phyloP scores from a whole-genome alignment of 441 rosid species.

The Caryocar brasiliense region DNA sequence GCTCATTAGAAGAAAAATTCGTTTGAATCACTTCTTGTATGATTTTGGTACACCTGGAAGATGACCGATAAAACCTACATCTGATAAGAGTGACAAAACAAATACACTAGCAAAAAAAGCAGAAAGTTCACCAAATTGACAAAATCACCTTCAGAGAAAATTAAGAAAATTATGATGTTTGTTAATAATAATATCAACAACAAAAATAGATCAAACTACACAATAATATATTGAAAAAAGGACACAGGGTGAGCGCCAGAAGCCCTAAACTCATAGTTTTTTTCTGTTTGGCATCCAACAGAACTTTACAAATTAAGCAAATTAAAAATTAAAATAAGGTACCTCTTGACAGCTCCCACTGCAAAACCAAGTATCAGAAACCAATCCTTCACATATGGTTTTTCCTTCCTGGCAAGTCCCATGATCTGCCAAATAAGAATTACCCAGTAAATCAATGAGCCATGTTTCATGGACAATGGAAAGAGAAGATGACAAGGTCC shows the following conservation, averaged over 20 bases:
- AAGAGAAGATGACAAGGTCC: neutral
- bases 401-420: slow-evolving; percentile 39
- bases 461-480: slow-evolving; percentile 11
- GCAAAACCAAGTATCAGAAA: slow-evolving; percentile 56
- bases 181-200: neutral
- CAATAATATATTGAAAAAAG: neutral
- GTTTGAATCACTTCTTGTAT: too few species aligned
- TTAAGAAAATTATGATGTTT: too few species aligned
- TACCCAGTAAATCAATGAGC: slow-evolving; percentile 11
- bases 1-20: too few species aligned
- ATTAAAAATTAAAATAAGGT: slow-evolving; percentile 10
- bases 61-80: too few species aligned
- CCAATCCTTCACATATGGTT: slow-evolving; percentile 23
- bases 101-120: neutral
- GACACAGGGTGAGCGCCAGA: neutral
- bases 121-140: neutral
- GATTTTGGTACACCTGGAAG: too few species aligned
- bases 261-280: slow-evolving; percentile 3
- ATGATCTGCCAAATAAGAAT: slow-evolving; percentile 49
- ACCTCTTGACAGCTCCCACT: slow-evolving; percentile 67
- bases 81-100: too few species aligned
- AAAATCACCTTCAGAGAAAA: neutral
- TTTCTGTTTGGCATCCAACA: neutral
- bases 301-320: slow-evolving; percentile 2
- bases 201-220: neutral